Conservation (phyloP, 257 asterid genomes). For the Capsicum chinense region DNA sequence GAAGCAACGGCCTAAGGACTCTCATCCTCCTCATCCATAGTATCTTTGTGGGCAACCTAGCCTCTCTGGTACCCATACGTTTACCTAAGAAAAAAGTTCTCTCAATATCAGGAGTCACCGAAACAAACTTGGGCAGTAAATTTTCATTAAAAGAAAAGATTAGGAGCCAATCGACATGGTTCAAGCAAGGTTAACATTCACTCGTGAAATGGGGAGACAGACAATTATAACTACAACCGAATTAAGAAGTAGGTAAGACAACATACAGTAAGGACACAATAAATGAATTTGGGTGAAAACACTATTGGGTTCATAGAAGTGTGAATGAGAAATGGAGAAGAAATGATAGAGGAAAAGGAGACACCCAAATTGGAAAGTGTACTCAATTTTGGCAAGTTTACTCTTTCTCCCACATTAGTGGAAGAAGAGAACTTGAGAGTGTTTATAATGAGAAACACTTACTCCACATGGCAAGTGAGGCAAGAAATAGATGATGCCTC, state of each 20-base stretch:
- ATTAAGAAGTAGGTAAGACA: neutral
- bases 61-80: conserved; percentile 21
- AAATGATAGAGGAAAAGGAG: no score
- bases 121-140: conserved; percentile 15
- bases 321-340: no score
- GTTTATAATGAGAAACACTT: no score
- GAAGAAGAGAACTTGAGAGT: no score
- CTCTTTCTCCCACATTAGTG: no score
- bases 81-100: conserved; percentile 13
- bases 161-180: neutral
- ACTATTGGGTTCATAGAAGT: neutral
- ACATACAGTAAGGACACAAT: neutral
- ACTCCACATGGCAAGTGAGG: no score
- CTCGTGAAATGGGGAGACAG: neutral
- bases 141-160: neutral
- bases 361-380: no score
- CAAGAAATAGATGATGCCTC: no score
- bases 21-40: conserved; percentile 29
- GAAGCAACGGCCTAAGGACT: conserved; percentile 24
- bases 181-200: neutral
- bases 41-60: conserved; percentile 26
- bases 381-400: no score
- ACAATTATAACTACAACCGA: neutral
- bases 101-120: neutral
- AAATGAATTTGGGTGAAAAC: neutral